A percentile compares a stretch with the other conserved stretches of the same genome.
Conservation (phyloP, 1,284 basidiomycete species). For the Cryptococcus depauperatus region DNA sequence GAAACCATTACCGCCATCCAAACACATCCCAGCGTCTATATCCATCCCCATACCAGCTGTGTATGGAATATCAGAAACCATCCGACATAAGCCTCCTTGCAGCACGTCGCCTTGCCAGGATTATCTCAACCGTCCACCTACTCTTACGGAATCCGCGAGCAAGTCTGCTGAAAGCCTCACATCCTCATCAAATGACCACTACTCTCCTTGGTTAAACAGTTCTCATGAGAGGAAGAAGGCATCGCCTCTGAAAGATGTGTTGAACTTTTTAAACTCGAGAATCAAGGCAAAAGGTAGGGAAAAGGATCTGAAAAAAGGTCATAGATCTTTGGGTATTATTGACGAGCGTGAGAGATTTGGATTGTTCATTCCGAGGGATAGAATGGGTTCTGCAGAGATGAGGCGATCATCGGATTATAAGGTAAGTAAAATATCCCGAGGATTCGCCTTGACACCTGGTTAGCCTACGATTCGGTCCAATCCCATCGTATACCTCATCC, state of each 20-base stretch:
- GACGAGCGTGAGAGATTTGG: constrained; percentile 22
- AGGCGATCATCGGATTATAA: constrained; percentile 13
- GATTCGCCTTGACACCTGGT: neutral
- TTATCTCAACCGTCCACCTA: constrained; percentile 22
- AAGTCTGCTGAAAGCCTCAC: constrained; percentile 16
- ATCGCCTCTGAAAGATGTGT: constrained; percentile 38
- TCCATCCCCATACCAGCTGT: constrained; percentile 16
- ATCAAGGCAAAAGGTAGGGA: constrained; percentile 30
- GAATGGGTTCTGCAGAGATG: constrained; percentile 41
- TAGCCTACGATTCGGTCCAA: constrained; percentile 24
- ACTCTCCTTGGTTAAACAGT: constrained; percentile 24
- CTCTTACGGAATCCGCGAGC: constrained; percentile 14
- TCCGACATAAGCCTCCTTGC: neutral
- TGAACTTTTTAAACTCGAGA: constrained; percentile 30
- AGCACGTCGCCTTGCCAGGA: neutral
- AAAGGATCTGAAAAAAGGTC: constrained; percentile 19
- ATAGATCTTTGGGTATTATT: constrained; percentile 17
- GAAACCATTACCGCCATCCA: constrained; percentile 28
- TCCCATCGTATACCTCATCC: constrained; percentile 30
- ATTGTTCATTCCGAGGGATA: constrained; percentile 28
- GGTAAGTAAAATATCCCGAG: constrained; percentile 13
- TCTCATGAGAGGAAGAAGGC: constrained; percentile 18
- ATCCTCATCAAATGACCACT: constrained; percentile 21
- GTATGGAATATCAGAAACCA: neutral
- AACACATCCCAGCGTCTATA: constrained; percentile 18